Evolutionary conservation across 495 filamentous ascomycete species (phyloP), one percentile per base, ranked within the genome.

Genomic region (Alectoria sarmentosa): DNA sequence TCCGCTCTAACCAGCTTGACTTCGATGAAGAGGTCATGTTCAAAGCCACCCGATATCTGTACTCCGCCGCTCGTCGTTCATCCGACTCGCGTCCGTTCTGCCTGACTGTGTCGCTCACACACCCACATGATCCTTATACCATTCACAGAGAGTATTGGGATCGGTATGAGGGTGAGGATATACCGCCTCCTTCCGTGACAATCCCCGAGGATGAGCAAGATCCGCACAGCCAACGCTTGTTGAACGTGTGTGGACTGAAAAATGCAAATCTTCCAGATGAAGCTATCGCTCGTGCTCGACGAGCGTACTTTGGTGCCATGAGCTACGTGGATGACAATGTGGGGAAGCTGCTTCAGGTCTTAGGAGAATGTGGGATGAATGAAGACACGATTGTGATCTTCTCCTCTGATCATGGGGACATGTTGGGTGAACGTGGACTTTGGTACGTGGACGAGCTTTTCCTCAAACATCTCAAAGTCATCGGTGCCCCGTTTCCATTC

Each of bases 11-110:
- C 77, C 91, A 96, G 77, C 82, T 96, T n/a, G 91, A 96, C 70
- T 96, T 90, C 67, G 91, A 96, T 69, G 90, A 94, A 76, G 91
- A 96, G 74, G 90, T 94, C 69, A 91, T 94, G 82, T 91, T 90
- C 75, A 87, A 85, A 76, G 84, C 87, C 10, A 86, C 81, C 41
- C 90, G 93, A 74, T 96, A 90, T 71, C 77, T 96, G 42, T 92
- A 89, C 73, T 87, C 93, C 75, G 83, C 91, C 66, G 89, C 91
- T 28, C 86, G 91, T 6, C 82, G 89, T 67, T 83, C 80, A 21
- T 83, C 83, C 6, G 79, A 76, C 58, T 79, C 79, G 39, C 84
- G 90, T 36, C 91, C 91, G 13, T 96, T 95, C 75, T 91, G 87
- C 70, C 75, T 96, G 80, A 96, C 91, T 34, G 87, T 96, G 10